A percentile compares a stretch with the other conserved stretches of the same genome.
phyloP scores from a whole-genome alignment of 2,329 filamentous ascomycete species.

The Rhynchosporium agropyri region DNA sequence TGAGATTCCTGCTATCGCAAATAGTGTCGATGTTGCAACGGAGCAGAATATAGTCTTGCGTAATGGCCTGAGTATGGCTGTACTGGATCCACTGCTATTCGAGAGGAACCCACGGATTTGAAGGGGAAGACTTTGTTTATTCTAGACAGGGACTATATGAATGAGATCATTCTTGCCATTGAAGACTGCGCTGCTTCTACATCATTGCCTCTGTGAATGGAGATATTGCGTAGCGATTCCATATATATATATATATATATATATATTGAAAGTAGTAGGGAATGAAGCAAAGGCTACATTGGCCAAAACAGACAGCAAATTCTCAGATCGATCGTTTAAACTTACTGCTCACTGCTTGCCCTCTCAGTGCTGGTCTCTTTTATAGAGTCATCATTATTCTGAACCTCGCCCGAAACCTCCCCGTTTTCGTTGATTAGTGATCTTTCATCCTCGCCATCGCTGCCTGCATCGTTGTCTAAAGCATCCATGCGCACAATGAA shows the following conservation, averaged over 20 bases:
- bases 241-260: background rate
- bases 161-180: background rate
- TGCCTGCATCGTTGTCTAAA: conserved; percentile 51
- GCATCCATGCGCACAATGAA: conserved; percentile 71
- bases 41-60: background rate
- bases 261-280: background rate
- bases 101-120: background rate
- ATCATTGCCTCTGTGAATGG: background rate
- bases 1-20: background rate
- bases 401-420: background rate
- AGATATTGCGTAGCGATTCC: background rate
- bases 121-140: background rate
- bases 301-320: background rate
- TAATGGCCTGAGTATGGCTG: background rate
- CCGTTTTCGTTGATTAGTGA: background rate
- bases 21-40: background rate
- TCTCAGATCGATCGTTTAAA: background rate
- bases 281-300: background rate
- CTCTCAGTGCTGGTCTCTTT: background rate
- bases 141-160: background rate
- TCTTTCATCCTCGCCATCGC: conserved; percentile 22
- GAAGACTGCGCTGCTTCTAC: too few relatives aligned
- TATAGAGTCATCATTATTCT: background rate
- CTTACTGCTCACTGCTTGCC: conserved; percentile 1
- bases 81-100: background rate